phyloP scores from a whole-genome alignment of 495 filamentous ascomycete genomes.

The Aspergillus egyptiacus region DNA sequence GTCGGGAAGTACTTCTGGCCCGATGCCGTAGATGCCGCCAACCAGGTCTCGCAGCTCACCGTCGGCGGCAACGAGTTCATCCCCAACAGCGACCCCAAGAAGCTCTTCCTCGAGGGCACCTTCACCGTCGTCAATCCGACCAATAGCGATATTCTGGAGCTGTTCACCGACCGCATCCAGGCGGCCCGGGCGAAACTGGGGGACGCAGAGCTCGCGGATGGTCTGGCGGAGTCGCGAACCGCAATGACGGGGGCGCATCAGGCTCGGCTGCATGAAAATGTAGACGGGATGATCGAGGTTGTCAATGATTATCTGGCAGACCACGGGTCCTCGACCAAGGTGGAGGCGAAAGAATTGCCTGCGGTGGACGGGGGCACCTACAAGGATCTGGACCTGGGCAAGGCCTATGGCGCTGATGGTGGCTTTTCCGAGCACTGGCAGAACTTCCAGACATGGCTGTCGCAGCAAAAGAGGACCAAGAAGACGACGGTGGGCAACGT shows the following conservation, averaged over 20 bases:
- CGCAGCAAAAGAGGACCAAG: background rate
- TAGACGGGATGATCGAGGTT: background rate
- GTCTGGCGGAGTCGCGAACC: background rate
- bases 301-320: background rate
- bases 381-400: too few relatives aligned
- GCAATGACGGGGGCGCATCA: constrained; percentile 1
- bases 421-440: background rate
- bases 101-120: background rate
- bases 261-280: background rate
- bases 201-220: background rate
- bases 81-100: background rate
- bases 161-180: background rate
- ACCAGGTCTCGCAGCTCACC: background rate
- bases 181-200: background rate
- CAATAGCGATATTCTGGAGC: background rate
- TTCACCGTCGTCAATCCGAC: background rate
- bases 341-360: too few relatives aligned
- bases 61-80: background rate
- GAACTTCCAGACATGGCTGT: background rate
- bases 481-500: background rate
- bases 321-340: too few relatives aligned
- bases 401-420: too few relatives aligned
- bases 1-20: constrained; percentile 1
- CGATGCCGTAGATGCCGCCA: background rate
- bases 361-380: too few relatives aligned